Percentiles rank a stretch among this genome's conserved stretches.
Evolutionary conservation across 495 filamentous ascomycete genomes (phyloP).

Genomic region (Thermothielavioides terrestris): DNA sequence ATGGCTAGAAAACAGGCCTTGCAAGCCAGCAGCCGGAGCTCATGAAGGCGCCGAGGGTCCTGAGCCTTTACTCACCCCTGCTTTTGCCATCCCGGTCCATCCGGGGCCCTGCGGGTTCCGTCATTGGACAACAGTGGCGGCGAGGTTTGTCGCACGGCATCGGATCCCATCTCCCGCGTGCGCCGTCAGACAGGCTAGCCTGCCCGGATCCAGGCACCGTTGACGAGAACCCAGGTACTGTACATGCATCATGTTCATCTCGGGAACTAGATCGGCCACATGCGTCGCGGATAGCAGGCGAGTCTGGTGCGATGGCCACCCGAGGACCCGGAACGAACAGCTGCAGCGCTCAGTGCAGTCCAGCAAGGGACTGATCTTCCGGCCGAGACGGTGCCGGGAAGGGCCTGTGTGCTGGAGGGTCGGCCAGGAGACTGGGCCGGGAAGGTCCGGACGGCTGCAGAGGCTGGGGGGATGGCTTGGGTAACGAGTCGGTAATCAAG

Average conservation of each 20-base stretch:
- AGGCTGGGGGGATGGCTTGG: not conserved
- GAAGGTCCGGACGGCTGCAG: not conserved
- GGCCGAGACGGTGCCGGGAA: not conserved
- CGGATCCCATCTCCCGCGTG: conserved; percentile 10
- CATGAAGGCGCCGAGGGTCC: conserved; percentile 54
- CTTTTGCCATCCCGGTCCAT: not conserved
- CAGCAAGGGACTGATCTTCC: not conserved
- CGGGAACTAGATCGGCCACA: not conserved
- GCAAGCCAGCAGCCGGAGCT: conserved; percentile 50
- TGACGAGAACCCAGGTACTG: not conserved
- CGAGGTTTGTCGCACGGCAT: not conserved
- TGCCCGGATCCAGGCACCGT: not conserved
- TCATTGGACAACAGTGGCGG: conserved; percentile 1
- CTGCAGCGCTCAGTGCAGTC: not conserved
- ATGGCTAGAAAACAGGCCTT: conserved; percentile 60
- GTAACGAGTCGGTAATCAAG: not conserved
- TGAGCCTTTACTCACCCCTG: conserved; percentile 25
- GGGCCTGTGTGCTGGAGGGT: not conserved
- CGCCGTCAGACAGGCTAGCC: not conserved
- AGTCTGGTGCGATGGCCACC: not conserved
- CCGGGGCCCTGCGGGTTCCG: too few species aligned
- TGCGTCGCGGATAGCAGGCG: not conserved
- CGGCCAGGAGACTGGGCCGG: not conserved
- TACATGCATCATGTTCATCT: too few species aligned
- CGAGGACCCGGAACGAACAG: not conserved